Evolutionary conservation across 148 eudicot genomes (phyloP).

Genomic region (Nyssa sinensis): DNA sequence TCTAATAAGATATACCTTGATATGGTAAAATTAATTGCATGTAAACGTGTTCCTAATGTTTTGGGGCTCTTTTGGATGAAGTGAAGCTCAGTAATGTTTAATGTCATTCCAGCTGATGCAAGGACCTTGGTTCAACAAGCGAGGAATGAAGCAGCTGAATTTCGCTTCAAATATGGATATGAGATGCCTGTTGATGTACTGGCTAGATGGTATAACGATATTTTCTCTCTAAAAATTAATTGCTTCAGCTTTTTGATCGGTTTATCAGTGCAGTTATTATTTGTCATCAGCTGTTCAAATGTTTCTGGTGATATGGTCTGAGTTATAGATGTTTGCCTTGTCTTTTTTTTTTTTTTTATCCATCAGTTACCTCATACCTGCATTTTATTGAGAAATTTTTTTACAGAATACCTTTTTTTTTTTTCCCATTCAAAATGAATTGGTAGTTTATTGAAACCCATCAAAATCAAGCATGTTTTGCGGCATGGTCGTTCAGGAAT

Average conservation of each 20-base stretch:
- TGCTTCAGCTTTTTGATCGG: background rate
- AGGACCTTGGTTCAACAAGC: conserved; percentile 98
- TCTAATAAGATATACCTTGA: background rate
- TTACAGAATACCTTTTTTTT: background rate
- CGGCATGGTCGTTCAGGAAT: background rate
- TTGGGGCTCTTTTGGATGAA: background rate
- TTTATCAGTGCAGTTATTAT: background rate
- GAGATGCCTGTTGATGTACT: conserved; percentile 90
- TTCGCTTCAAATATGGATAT: conserved; percentile 87
- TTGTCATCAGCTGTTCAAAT: background rate
- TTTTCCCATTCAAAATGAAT: background rate
- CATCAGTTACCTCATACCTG: no score
- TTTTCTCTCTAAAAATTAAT: background rate
- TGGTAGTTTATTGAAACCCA: background rate
- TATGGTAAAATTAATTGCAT: background rate
- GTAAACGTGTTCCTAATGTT: background rate
- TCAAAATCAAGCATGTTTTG: background rate
- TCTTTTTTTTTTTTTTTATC: no score
- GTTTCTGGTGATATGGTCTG: background rate
- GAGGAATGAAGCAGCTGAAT: conserved; percentile 97
- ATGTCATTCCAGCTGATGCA: conserved; percentile 63
- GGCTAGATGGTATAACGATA: conserved; percentile 69
- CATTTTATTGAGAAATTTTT: background rate
- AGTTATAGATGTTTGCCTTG: background rate
- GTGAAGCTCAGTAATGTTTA: background rate